Evolutionary conservation across 2,329 filamentous ascomycete genomes (phyloP).

Genomic region (Botrytis cinerea): DNA sequence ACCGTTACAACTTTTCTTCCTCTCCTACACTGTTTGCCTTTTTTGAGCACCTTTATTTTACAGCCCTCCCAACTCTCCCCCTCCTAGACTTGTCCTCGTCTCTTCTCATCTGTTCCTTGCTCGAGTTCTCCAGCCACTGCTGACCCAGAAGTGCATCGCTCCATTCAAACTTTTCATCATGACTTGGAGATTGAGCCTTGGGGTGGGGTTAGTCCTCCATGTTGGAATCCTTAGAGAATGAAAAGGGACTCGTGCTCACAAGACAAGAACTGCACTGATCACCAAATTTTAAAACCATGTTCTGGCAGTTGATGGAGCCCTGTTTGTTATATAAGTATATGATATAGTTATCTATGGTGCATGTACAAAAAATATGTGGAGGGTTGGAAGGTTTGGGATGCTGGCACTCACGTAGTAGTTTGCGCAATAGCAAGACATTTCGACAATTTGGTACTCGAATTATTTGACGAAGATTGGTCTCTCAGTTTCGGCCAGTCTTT

Average conservation of each 20-base stretch:
- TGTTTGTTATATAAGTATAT: not conserved
- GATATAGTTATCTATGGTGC: not conserved
- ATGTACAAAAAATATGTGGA: not conserved
- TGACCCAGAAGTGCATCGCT: not conserved
- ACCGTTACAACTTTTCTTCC: not conserved
- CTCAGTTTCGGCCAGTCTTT: not conserved
- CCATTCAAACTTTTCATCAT: not conserved
- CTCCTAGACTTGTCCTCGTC: not conserved
- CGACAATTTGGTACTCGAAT: not conserved
- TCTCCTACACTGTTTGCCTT: not conserved
- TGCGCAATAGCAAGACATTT: slow-evolving; percentile 22
- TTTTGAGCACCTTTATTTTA: not conserved
- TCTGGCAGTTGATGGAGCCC: slow-evolving; percentile 22
- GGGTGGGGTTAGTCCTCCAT: not conserved
- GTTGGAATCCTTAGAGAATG: not conserved
- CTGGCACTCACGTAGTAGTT: slow-evolving; percentile 18
- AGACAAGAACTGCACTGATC: slow-evolving; percentile 17
- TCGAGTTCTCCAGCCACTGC: slow-evolving; percentile 14
- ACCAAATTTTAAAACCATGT: slow-evolving; percentile 12
- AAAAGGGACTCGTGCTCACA: slow-evolving; percentile 3
- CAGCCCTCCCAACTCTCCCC: slow-evolving; percentile 1
- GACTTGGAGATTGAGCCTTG: slow-evolving; percentile 1
- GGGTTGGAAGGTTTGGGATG: not conserved
- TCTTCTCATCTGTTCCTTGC: slow-evolving; percentile 4
- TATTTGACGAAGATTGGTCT: not conserved